Conservation (phyloP, 805 yeast species). For the Blastobotrys chiropterorum region DNA sequence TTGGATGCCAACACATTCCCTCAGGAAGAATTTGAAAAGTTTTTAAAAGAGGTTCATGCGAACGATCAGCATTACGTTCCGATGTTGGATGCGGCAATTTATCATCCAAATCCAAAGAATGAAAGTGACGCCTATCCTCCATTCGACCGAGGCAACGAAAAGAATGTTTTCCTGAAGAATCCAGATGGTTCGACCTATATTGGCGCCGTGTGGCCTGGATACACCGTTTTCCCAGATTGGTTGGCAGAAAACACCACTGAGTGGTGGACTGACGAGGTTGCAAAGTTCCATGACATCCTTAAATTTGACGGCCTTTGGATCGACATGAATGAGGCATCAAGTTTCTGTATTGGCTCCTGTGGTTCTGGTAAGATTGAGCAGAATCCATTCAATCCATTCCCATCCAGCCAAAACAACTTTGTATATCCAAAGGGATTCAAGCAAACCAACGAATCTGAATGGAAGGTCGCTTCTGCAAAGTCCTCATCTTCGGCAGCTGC, state of each 20-base stretch:
- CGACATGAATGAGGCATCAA: conserved; percentile 90
- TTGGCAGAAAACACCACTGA: conserved; percentile 52
- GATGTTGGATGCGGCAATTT: conserved; percentile 53
- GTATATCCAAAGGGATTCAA: background rate
- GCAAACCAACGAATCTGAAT: background rate
- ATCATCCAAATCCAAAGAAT: conserved; percentile 61
- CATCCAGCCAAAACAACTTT: background rate
- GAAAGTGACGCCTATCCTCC: conserved; percentile 48
- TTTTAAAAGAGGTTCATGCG: conserved; percentile 56
- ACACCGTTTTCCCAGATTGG: conserved; percentile 86
- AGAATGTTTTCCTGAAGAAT: conserved; percentile 42
- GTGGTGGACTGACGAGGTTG: conserved; percentile 34
- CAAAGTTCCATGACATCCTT: conserved; percentile 42
- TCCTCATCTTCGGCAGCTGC: background rate
- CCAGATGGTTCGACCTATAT: conserved; percentile 44
- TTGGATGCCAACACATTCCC: conserved; percentile 75
- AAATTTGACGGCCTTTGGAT: conserved; percentile 82
- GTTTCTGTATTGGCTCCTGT: background rate
- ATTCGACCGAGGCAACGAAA: conserved; percentile 44
- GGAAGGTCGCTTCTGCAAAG: background rate
- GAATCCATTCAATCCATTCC: background rate
- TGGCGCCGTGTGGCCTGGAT: conserved; percentile 98
- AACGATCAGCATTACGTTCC: conserved; percentile 78
- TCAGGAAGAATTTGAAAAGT: conserved; percentile 58
- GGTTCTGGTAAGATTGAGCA: background rate